Evolutionary conservation across 1,284 basidiomycete species (phyloP).

Genomic region (Pseudozyma flocculosa): DNA sequence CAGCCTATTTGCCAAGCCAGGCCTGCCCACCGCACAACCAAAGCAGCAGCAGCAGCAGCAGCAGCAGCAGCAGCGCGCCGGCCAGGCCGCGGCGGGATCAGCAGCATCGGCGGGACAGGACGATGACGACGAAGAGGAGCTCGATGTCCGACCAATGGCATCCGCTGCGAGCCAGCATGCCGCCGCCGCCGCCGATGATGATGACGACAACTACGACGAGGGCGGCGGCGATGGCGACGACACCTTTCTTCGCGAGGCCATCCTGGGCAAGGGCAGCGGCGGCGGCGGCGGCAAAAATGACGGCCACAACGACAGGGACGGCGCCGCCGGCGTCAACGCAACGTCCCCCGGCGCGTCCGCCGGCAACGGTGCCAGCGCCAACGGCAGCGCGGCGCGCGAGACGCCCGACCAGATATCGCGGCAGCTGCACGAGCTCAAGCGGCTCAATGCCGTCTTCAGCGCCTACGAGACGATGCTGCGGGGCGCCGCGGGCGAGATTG

Average conservation of each 20-base stretch:
- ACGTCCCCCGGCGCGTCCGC: too few species aligned
- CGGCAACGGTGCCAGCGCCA: slow-evolving; percentile 3
- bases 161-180: slow-evolving; percentile 8
- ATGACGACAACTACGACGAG: not conserved
- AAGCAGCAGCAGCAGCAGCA: too few species aligned
- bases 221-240: slow-evolving; percentile 17
- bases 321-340: not conserved
- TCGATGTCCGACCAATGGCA: slow-evolving; percentile 7
- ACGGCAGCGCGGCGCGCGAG: slow-evolving; percentile 13
- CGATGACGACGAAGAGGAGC: slow-evolving; percentile 27
- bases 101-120: not conserved
- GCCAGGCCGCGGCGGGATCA: slow-evolving; percentile 14
- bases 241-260: slow-evolving; percentile 34
- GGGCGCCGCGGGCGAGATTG: slow-evolving; percentile 42
- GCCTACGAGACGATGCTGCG: slow-evolving; percentile 46
- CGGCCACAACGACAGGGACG: too few species aligned
- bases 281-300: not conserved
- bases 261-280: slow-evolving; percentile 22
- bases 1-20: slow-evolving; percentile 33
- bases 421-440: slow-evolving; percentile 44
- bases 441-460: slow-evolving; percentile 52
- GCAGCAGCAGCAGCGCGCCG: slow-evolving; percentile 15
- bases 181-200: slow-evolving; percentile 5
- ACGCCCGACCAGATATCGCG: slow-evolving; percentile 35
- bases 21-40: slow-evolving; percentile 16